Evolutionary conservation across 1,139 yeast species (phyloP), one percentile per base, ranked within the genome.

Genomic region (Sugiyamaella pinicola): DNA sequence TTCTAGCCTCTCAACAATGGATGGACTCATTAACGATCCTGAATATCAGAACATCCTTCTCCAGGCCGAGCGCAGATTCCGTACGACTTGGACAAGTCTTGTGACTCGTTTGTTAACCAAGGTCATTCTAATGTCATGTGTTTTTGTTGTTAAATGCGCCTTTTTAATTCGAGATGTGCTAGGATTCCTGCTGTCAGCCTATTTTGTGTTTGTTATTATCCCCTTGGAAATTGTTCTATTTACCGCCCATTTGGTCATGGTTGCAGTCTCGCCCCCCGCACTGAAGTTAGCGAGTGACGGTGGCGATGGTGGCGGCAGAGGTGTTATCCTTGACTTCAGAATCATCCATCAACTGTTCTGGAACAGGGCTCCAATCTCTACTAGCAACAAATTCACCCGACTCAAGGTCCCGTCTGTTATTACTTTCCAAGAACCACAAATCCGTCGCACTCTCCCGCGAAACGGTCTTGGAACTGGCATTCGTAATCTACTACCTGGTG

Each of bases 211-310:
- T 0, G 12, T 60, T 4, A 55, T 64, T 40, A 39, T 56, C 3
- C 66, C 67, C 3, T 29, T 64, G 18, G 67, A 64, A 35, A 37
- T 58, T 17, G 18, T 56, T 10, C 51, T 63, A 8, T 41, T 55
- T 15, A 29, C 52, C 4, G 21, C 52, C 5, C 59, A 63, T 52
- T 35, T 59, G 15, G 29, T 55, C 3, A 46, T 46, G 43, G 34
- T 35, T 2, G n/a, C 21, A 17, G 38, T 38, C 2, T 24, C 38
- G 9, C 49, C 42, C 2, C 21, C 43, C 13, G 6, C 37, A 13
- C 34, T 7, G 10, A 10, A 24, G n/a, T 12, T 8, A 33, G 40
- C 10, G 12, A 22, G 33, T 6, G 8, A 13, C 15, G 24, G 24
- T 24, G n/a, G 15, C 21, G 17, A 24, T 18, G 34, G 12, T 10